phyloP scores from a whole-genome alignment of 805 yeast species.

The Saturnispora zaruensis region DNA sequence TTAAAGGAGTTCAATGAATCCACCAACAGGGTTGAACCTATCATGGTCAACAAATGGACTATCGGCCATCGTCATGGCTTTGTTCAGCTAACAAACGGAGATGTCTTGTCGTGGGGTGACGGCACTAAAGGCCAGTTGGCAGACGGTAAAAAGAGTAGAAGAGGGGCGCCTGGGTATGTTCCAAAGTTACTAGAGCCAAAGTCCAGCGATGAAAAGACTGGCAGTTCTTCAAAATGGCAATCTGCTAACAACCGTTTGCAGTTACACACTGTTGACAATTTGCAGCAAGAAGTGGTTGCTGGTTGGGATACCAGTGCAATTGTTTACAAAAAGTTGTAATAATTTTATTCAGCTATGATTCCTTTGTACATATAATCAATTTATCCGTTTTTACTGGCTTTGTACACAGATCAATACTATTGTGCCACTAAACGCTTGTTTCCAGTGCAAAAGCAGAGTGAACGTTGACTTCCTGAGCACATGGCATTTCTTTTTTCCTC shows the following conservation, averaged over 20 bases:
- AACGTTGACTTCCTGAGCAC: not conserved
- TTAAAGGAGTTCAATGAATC: slow-evolving; percentile 50
- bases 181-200: slow-evolving; percentile 55
- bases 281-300: slow-evolving; percentile 7
- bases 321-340: slow-evolving; percentile 4
- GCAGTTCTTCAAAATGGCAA: not conserved
- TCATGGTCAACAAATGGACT: slow-evolving; percentile 44
- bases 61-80: slow-evolving; percentile 61
- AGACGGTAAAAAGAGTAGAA: slow-evolving; percentile 62
- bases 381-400: too few relatives aligned
- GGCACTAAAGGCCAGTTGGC: slow-evolving; percentile 81
- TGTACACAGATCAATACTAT: too few relatives aligned
- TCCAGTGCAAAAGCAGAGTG: too few relatives aligned
- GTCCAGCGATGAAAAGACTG: not conserved
- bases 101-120: slow-evolving; percentile 75
- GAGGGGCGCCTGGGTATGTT: slow-evolving; percentile 42
- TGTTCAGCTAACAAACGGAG: slow-evolving; percentile 51
- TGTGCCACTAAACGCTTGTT: too few relatives aligned
- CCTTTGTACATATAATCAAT: not conserved
- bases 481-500: not conserved
- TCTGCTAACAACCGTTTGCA: slow-evolving; percentile 1
- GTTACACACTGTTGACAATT: not conserved
- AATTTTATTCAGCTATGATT: not conserved
- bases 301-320: slow-evolving; percentile 9
- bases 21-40: slow-evolving; percentile 31